Base-by-base conservation (phyloP, 2,329 filamentous ascomycete genomes). In the Fusarium sp. region DNA sequence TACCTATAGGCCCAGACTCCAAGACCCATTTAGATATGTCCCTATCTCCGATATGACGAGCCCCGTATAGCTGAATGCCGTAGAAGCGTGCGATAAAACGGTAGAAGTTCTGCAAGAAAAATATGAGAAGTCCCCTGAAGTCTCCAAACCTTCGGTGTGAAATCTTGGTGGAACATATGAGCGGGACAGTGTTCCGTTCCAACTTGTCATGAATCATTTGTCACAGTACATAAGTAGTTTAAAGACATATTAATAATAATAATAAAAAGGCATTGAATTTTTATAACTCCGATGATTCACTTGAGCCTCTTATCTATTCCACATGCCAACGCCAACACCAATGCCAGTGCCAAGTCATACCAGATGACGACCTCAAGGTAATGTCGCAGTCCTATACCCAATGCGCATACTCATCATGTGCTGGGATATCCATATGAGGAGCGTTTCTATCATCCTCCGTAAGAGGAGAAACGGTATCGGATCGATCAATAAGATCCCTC, bases 391-490 rank as follows among this genome's bases (percentile, higher is more conserved):
- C 14, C 17, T 44, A 60, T 13, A 60, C 13, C 38, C 50, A 54
- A 13, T 18, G 18, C 6, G 22, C 11, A 33, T 68, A 46, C 35
- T 68, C 64, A 17, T 56, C 64, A 15, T 68, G 17, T 3, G 25
- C 2, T 7, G 65, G 57, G 9, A 68, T 44, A 7, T 25, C 18
- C n/a, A 69, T 35, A 31, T 11, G 15, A 1, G 57, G 65, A 7
- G 50, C 65, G 4, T 33, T 50, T 7, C 25, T 42, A 22, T 69
- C 65, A 38, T 49, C 53, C 25, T 52, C 50, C 13, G 58, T 68
- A 11, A 69, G 65, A 20, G 65, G 65, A 5, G 65, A 68, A 17
- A 69, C 65, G 14, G 45, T 46, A 10, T 20, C 10, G 14, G 18
- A 15, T 12, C 65, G 65, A 22, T 57, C 49, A 22, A 57, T 25